Base-by-base conservation (phyloP, 2,329 filamentous ascomycete genomes). In the Claviceps sp. region DNA sequence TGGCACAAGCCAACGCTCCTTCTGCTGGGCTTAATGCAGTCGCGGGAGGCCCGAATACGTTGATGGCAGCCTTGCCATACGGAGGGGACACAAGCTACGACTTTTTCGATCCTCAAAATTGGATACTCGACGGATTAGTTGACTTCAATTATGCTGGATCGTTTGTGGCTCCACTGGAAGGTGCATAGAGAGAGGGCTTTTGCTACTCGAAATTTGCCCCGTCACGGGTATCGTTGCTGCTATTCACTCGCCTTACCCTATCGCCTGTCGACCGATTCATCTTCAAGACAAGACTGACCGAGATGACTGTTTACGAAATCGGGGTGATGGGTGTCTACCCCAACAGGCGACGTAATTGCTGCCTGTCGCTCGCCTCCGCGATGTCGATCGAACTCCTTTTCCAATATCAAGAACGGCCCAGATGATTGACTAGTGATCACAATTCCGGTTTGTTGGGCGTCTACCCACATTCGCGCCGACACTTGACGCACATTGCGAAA, bases 81-180 rank as follows among this genome's bases (percentile, higher is more conserved):
- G 84, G 86, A 56, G 76, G 78, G 57, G 78, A 86, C 52, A 78
- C 80, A 9, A 85, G 82, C 60, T 89, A 89, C 65, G 87, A 95
- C 65, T 88, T 94, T 55, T 95, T 95, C 62, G 89, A 95, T 67
- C 88, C 90, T 1, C 76, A 95, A 61, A 88, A 91, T 65, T 96
- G 90, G 90, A 88, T 95, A 74, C 72, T 96, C 55, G 90, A 96
- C 65, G 87, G 87, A 14, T 74, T 91, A 37, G 74, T 93, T 55
- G 86, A 90, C 63, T 85, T 91, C 63, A 87, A 86, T 57, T 89
- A 84, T 62, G 76, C 47, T 18, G 48, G 51, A 26, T n/a, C 74
- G 11, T 84, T 79, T 60, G 72, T 76, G 40, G 69, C 70, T 52
- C 72, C 75, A 1, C 65, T 81, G 40, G 79, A 84, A 55, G 72